Percentiles rank a stretch among this genome's conserved stretches.
Conservation (phyloP, 2,329 filamentous ascomycete genomes). For the Pleoardoris graminearum region DNA sequence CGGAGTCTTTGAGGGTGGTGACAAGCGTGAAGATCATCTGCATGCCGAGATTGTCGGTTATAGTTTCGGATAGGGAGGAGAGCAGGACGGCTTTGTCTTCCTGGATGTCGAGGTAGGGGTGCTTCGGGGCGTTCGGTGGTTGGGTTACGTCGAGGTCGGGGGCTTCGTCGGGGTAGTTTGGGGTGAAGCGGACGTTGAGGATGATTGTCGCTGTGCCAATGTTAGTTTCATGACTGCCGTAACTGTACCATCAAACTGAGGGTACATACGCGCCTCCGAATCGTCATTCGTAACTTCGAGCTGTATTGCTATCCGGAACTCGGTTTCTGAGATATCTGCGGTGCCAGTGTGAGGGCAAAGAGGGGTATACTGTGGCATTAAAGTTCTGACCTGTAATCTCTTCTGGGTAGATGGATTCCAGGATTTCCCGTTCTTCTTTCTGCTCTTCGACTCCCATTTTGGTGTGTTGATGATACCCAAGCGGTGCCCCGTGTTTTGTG, state of each 20-base stretch:
- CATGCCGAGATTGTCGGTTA: constrained; percentile 94
- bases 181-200: constrained; percentile 86
- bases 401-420: constrained; percentile 97
- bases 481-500: too few species aligned
- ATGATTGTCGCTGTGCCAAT: constrained; percentile 64
- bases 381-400: constrained; percentile 78
- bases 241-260: neutral
- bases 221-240: constrained; percentile 4
- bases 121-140: constrained; percentile 68
- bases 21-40: constrained; percentile 95
- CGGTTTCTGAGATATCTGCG: constrained; percentile 83
- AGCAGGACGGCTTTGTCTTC: constrained; percentile 79
- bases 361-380: neutral
- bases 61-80: constrained; percentile 69
- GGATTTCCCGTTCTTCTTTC: constrained; percentile 92
- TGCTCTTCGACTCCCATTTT: constrained; percentile 75
- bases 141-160: constrained; percentile 79
- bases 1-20: constrained; percentile 82
- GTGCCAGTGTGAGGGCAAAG: constrained; percentile 18
- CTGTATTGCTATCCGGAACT: constrained; percentile 83
- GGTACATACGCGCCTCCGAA: constrained; percentile 58
- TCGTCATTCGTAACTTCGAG: constrained; percentile 74
- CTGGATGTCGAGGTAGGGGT: constrained; percentile 76
- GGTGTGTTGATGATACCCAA: constrained; percentile 6
- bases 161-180: constrained; percentile 84